Conservation (phyloP, 495 filamentous ascomycete species). For the Penicillium odoratum region DNA sequence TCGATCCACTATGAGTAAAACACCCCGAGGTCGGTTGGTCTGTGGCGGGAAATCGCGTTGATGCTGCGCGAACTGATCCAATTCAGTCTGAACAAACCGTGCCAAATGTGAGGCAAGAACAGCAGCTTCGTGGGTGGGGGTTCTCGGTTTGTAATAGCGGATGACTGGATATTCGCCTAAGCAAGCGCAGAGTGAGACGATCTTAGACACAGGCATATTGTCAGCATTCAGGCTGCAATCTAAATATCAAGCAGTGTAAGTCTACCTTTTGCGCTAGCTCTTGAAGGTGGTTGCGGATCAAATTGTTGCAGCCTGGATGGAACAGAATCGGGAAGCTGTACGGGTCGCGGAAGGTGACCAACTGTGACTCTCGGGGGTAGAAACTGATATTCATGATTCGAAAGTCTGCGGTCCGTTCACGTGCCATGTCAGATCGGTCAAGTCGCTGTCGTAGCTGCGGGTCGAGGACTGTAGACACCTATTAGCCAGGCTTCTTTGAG, state of each 20-base stretch:
- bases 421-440: conserved; percentile 59
- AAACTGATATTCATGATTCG: conserved; percentile 80
- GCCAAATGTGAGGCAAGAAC: conserved; percentile 86
- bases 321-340: conserved; percentile 92
- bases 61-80: conserved; percentile 81
- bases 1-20: conserved; percentile 84
- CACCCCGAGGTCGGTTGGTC: conserved; percentile 75
- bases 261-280: conserved; percentile 81
- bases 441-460: conserved; percentile 54
- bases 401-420: conserved; percentile 70
- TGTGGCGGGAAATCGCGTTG: conserved; percentile 82
- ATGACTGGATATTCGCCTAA: conserved; percentile 88
- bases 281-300: conserved; percentile 78
- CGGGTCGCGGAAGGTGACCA: conserved; percentile 89
- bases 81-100: conserved; percentile 84
- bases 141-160: conserved; percentile 79
- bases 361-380: conserved; percentile 85
- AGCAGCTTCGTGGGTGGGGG: conserved; percentile 77
- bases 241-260: neutral
- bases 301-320: conserved; percentile 83
- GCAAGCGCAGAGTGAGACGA: conserved; percentile 78
- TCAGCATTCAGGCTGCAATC: conserved; percentile 22
- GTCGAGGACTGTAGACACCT: conserved; percentile 47
- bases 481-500: conserved; percentile 19
- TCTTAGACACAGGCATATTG: conserved; percentile 46